Base-by-base conservation (phyloP, 495 filamentous ascomycete species). In the Penicillium roqueforti region DNA sequence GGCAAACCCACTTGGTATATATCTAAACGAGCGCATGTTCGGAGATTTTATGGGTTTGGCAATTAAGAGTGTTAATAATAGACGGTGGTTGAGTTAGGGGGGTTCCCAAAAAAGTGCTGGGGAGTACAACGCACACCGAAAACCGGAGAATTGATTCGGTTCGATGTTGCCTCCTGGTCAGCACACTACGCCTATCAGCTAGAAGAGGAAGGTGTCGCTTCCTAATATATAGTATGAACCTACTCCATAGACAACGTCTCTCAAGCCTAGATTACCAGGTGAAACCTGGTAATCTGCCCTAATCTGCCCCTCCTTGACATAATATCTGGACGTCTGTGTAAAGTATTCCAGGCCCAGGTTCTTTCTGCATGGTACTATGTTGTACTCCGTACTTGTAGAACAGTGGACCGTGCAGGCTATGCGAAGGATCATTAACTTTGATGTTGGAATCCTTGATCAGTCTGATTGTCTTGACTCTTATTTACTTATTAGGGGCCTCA, bases 401-500 rank as follows among this genome's bases (percentile, higher is more conserved):
- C 11, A 40, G 38, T 22, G 37, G 37, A 38, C n/a, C 8, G 6
- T 38, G 14, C n/a, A 37, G n/a, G 22, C 2, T 4, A 23, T 34
- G 18, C 10, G 10, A 19, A 20, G 38, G 38, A 40, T 40, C 16
- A 39, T 20, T 23, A 4, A 22, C 10, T 10, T 28, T 53, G 50
- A 44, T 31, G 40, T 45, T 25, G 9, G 18, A 51, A 29, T 34
- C 23, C 37, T 51, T 41, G n/a, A n/a, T n/a, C n/a, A n/a, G n/a
- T n/a, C n/a, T n/a, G n/a, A n/a, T n/a, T n/a, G n/a, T n/a, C n/a
- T n/a, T 23, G 28, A 31, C 10, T 11, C 8, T 31, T 31, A 13
- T 5, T 6, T 5, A 26, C 10, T 11, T 4, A 10, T 22, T 47
- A 26, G 14, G 34, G 34, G 47, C 42, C 29, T 40, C 44, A 40